Conservation (phyloP, 176 grass and related monocot species). For the Oryza longistaminata region DNA sequence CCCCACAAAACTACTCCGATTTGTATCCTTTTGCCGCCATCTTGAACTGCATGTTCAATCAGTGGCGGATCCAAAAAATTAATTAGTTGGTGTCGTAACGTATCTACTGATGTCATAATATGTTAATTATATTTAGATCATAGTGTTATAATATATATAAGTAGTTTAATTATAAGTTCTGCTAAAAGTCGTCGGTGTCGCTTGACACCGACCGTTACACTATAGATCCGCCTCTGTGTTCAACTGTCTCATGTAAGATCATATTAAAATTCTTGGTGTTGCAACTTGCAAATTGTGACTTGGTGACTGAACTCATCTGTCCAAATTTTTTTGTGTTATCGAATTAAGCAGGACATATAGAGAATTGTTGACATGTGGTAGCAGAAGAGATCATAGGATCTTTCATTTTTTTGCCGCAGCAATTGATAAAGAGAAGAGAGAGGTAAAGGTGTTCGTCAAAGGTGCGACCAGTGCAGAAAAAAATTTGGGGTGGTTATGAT, state of each 20-base stretch:
- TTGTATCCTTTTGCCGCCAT: not conserved
- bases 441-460: constrained; percentile 21
- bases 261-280: not conserved
- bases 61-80: no score
- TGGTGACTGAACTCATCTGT: not conserved
- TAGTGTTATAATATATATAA: no score
- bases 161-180: no score
- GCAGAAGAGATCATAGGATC: not conserved
- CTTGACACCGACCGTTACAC: no score
- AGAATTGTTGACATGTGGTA: not conserved
- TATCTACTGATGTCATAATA: no score
- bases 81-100: no score
- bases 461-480: not conserved
- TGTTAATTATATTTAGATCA: no score
- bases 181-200: no score
- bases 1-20: not conserved
- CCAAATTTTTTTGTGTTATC: not conserved
- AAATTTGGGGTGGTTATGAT: constrained; percentile 16
- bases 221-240: no score
- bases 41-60: not conserved
- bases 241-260: not conserved
- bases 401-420: not conserved
- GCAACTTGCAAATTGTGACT: not conserved
- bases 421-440: not conserved
- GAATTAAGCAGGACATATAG: not conserved